phyloP scores from a whole-genome alignment of 2,329 filamentous ascomycete genomes.

The Colletotrichum sp. region DNA sequence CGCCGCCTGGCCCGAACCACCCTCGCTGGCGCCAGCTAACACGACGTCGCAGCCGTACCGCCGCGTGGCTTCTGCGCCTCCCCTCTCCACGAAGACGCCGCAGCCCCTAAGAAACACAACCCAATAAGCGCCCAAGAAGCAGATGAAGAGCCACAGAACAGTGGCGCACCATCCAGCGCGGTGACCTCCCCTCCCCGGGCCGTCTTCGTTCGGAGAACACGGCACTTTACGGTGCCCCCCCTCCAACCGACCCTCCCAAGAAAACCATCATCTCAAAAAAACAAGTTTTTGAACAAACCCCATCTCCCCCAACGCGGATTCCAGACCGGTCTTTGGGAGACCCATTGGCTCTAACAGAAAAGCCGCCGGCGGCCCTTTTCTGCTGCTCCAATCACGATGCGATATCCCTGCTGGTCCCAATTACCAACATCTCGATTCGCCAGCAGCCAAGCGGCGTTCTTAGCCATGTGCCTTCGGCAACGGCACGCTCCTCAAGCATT shows the following conservation, averaged over 20 bases:
- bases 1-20: neutral
- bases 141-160: neutral
- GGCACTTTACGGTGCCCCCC: neutral
- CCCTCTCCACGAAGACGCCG: neutral
- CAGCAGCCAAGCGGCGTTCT: neutral
- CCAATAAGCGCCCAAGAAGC: neutral
- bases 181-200: neutral
- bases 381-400: neutral
- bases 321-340: neutral
- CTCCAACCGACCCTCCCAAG: neutral
- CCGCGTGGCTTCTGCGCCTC: constrained; percentile 12
- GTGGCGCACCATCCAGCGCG: neutral
- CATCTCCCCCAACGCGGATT: neutral
- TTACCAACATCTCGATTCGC: neutral
- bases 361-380: neutral
- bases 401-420: neutral
- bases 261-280: neutral
- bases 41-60: neutral
- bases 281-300: neutral
- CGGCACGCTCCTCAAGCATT: constrained; percentile 1
- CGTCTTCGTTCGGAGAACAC: neutral
- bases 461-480: neutral
- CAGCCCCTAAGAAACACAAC: neutral
- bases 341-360: neutral
- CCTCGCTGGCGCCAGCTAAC: neutral